Base-by-base conservation (phyloP, 108 stramenopile genomes). In the Pseudonitzschia pungens region DNA sequence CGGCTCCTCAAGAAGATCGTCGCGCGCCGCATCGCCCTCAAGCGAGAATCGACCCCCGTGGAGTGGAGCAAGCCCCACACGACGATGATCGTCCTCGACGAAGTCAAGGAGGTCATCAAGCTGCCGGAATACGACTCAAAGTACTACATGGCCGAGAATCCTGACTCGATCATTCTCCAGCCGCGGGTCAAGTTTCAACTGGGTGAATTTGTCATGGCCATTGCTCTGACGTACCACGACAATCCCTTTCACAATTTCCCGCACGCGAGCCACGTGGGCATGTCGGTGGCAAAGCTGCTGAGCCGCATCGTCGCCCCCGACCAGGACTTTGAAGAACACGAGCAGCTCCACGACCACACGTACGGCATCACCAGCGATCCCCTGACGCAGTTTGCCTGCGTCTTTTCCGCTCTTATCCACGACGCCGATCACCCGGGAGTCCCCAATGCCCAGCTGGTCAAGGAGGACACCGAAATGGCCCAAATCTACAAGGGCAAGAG, bases 401-500 rank as follows among this genome's bases (percentile, higher is more conserved):
- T 86, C 1, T 83, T 86, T 50, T 68, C 85, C 14, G 82, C 85
- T 0, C 74, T 86, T 50, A 80, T 86, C 36, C 85, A 86, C 66
- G 85, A 86, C 71, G 85, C 80, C 31, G 85, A 86, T 64, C 85
- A 86, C 43, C 52, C 68, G 58, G 85, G 85, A 20, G 77, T 86
- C 11, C 57, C 79, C 10, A 86, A 86, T 65, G 59, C 77, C 32
- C 82, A 80, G 51, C 79, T 86, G 22, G 79, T 77, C 57, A 81
- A 81, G 75, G 82, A 86, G 40, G 54, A 59, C 2, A 68, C 76
- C 44, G 71, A 80, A 32, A 52, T 83, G 15, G 73, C 80, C 12
- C 27, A 59, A 16, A 41, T 69, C 54, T 81, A 71, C 65, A 55
- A 81, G 45, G 65, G 71, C 21, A 76, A 74, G 45, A 74, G 72